Evolutionary conservation across 345 rosid species (phyloP), one percentile per base, ranked within the genome.

Genomic region (Theobroma cacao): DNA sequence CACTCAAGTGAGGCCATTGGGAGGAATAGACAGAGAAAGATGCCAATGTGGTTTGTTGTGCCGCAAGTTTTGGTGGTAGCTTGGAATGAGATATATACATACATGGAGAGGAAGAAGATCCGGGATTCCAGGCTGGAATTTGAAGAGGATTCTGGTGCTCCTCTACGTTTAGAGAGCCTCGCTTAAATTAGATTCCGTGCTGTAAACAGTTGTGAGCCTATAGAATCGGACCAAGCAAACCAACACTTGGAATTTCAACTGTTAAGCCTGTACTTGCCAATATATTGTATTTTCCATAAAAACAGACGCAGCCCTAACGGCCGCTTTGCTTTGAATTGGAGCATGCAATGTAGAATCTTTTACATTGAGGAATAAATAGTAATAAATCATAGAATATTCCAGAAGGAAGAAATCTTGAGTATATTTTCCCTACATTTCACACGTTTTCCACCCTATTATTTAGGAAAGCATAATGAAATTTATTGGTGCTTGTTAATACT

Each of bases 1-100:
- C 90, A 90, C n/a, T n/a, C n/a, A n/a, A 81, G 61, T 48, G 82
- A 11, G 17, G 83, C 85, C 78, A 72, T 65, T 26, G 45, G 75
- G 67, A 36, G 28, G 2, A 18, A 24, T 4, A 10, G 10, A 3
- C 8, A 70, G n/a, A 34, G 52, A 33, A 38, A 60, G 33, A 64
- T 48, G 33, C 28, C 10, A 58, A 47, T 7, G 66, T 53, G 30
- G 2, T 33, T 14, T 5, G 17, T 48, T 41, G 52, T 47, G 52
- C 52, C 5, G 1, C 52, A 13, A 18, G 18, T 47, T 47, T 47
- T 48, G 20, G 4, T 31, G 24, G 7, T 28, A 31, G 68, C 36
- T 5, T 63, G 20, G 18, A 33, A 14, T 31, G 2, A 33, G 40
- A 52, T 47, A 52, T 52, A 18, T 5, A 36, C 5, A 36, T 36